These are phyloP conservation scores for Rhizoclosmatium sp. DNA, from an alignment of 192 early-diverging fungal species.

Conservation along the genomic window DNA sequence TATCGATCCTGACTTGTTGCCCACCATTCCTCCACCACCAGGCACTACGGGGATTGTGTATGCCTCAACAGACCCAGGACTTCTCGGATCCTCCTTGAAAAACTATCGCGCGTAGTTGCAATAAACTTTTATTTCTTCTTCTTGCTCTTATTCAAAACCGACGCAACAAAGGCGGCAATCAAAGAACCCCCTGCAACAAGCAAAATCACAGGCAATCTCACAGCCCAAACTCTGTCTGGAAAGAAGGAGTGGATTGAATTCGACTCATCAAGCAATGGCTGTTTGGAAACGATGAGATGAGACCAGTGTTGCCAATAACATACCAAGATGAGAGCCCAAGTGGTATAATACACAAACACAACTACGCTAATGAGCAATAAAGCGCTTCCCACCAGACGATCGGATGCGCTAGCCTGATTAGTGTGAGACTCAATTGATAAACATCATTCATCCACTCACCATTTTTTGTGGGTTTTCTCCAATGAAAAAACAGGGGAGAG, in stretches of 20 bases:
- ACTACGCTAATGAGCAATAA: slow-evolving; percentile 72
- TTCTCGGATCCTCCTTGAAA: slow-evolving; percentile 37
- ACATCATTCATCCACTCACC: too few relatives aligned
- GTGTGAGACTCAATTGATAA: not conserved
- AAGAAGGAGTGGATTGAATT: slow-evolving; percentile 81
- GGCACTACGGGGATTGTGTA: slow-evolving; percentile 36
- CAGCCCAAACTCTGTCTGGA: slow-evolving; percentile 84
- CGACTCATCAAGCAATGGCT: slow-evolving; percentile 85
- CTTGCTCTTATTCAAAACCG: slow-evolving; percentile 83
- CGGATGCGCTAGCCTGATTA: slow-evolving; percentile 51
- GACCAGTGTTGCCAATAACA: slow-evolving; percentile 2
- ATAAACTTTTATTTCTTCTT: slow-evolving; percentile 74
- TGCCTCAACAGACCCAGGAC: slow-evolving; percentile 32
- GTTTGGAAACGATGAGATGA: not conserved
- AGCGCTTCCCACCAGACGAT: slow-evolving; percentile 81
- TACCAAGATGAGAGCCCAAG: slow-evolving; percentile 91
- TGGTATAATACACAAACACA: slow-evolving; percentile 88
- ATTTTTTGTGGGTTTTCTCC: too few relatives aligned
- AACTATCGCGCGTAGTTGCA: slow-evolving; percentile 27
- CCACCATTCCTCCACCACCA: slow-evolving; percentile 39
- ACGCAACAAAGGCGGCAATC: slow-evolving; percentile 79
- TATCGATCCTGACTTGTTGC: slow-evolving; percentile 32
- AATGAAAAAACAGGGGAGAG: too few relatives aligned
- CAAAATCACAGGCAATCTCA: slow-evolving; percentile 83
- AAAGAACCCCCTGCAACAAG: slow-evolving; percentile 80